These are phyloP conservation scores for Thelonectria blattea DNA, from an alignment of 2,329 filamentous ascomycete species.

Conservation along the genomic window DNA sequence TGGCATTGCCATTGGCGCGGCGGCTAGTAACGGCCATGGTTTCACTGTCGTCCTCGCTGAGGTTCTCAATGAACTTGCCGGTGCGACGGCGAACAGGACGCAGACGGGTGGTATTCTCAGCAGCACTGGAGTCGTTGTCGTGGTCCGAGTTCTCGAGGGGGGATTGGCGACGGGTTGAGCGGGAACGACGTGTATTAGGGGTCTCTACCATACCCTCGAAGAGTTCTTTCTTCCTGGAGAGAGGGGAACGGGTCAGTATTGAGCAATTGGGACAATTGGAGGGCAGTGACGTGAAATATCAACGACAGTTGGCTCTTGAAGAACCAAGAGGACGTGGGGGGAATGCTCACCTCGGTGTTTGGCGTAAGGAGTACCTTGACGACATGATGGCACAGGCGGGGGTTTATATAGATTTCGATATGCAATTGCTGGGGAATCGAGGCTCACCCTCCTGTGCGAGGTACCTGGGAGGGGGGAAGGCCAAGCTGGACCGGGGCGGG, in stretches of 20 bases:
- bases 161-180: conserved; percentile 57
- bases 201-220: conserved; percentile 68
- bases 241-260: conserved; percentile 16
- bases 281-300: background rate
- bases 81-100: conserved; percentile 53
- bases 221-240: conserved; percentile 64
- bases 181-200: conserved; percentile 51
- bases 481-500: conserved; percentile 15
- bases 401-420: conserved; percentile 32
- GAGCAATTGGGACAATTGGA: background rate
- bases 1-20: conserved; percentile 39
- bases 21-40: conserved; percentile 40
- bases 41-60: conserved; percentile 49
- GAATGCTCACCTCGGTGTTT: conserved; percentile 45
- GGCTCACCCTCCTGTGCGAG: conserved; percentile 10
- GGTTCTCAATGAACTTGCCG: conserved; percentile 57
- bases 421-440: conserved; percentile 4
- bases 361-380: conserved; percentile 46
- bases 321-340: too few species aligned
- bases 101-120: conserved; percentile 48
- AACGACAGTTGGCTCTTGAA: background rate
- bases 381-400: conserved; percentile 40
- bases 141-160: conserved; percentile 52
- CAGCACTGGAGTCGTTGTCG: conserved; percentile 57
- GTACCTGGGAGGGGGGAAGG: conserved; percentile 4